A percentile compares a stretch with the other conserved stretches of the same genome.
phyloP scores from a whole-genome alignment of 75 land plant genomes.

The Picea sitchensis region DNA sequence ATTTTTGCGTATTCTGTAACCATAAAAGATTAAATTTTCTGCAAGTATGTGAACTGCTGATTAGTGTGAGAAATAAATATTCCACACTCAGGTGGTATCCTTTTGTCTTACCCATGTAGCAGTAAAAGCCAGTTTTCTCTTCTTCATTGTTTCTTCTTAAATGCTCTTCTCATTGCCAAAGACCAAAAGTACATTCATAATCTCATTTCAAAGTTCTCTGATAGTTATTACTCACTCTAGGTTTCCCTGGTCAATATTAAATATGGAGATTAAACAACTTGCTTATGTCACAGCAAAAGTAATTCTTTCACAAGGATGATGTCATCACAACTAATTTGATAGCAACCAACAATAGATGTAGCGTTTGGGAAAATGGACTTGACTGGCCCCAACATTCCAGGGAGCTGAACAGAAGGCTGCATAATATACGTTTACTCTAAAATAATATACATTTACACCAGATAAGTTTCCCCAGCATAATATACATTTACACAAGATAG shows the following conservation, averaged over 20 bases:
- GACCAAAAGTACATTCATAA: not conserved
- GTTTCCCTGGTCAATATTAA: not conserved
- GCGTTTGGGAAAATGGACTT: not conserved
- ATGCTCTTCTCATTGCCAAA: not conserved
- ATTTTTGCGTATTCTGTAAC: not conserved
- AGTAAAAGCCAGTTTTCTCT: not conserved
- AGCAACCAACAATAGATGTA: not conserved
- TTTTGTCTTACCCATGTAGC: not conserved
- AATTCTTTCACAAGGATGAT: not conserved
- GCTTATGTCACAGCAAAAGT: not conserved
- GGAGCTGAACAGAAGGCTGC: not conserved
- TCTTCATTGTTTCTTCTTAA: slow-evolving; percentile 1
- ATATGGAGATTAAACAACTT: not conserved
- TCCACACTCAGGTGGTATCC: not conserved
- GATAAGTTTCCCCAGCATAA: too few relatives aligned
- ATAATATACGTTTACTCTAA: not conserved
- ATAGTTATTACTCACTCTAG: not conserved
- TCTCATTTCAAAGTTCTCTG: not conserved
- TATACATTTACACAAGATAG: too few relatives aligned
- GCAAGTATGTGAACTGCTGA: not conserved
- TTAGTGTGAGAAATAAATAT: not conserved
- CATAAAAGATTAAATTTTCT: not conserved
- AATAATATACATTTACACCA: not conserved
- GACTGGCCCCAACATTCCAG: not conserved
- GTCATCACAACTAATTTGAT: not conserved